Conservation (phyloP, 805 yeast species). For the Candida mattraensis region DNA sequence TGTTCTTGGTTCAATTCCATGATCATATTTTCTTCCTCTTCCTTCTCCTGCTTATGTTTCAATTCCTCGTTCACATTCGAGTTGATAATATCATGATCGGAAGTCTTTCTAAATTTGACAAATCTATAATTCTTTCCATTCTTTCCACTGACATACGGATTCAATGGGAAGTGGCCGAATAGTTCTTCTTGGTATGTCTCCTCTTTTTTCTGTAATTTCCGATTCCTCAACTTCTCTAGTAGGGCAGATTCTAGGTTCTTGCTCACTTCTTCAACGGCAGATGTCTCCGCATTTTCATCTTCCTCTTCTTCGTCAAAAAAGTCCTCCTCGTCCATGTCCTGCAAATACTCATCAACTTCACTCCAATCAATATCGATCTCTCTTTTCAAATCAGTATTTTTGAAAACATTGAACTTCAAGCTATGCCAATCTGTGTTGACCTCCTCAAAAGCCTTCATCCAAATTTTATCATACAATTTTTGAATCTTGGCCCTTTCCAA, state of each 20-base stretch:
- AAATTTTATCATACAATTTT: constrained; percentile 67
- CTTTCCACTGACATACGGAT: constrained; percentile 30
- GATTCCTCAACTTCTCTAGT: constrained; percentile 13
- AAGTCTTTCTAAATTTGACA: constrained; percentile 32
- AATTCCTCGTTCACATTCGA: constrained; percentile 27
- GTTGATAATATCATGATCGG: constrained; percentile 27
- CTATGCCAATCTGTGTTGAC: constrained; percentile 69
- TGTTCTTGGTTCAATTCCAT: constrained; percentile 12
- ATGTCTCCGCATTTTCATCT: constrained; percentile 7
- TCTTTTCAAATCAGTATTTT: constrained; percentile 68
- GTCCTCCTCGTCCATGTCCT: constrained; percentile 27
- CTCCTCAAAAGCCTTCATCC: constrained; percentile 81
- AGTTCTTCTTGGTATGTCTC: constrained; percentile 24
- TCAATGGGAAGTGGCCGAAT: constrained; percentile 32
- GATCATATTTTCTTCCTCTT: constrained; percentile 17
- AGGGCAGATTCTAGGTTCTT: constrained; percentile 17
- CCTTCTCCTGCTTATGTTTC: constrained; percentile 20
- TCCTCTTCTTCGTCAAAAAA: constrained; percentile 20
- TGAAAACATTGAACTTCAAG: constrained; percentile 69
- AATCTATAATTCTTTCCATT: constrained; percentile 32
- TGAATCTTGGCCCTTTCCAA: constrained; percentile 63
- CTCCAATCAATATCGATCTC: constrained; percentile 64
- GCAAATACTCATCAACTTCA: constrained; percentile 52
- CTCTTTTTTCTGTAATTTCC: constrained; percentile 10
- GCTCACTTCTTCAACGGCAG: constrained; percentile 17